Evolutionary conservation across 2,329 filamentous ascomycete species (phyloP), one percentile per base, ranked within the genome.

Genomic region (Fusarium brevicatenulatum): DNA sequence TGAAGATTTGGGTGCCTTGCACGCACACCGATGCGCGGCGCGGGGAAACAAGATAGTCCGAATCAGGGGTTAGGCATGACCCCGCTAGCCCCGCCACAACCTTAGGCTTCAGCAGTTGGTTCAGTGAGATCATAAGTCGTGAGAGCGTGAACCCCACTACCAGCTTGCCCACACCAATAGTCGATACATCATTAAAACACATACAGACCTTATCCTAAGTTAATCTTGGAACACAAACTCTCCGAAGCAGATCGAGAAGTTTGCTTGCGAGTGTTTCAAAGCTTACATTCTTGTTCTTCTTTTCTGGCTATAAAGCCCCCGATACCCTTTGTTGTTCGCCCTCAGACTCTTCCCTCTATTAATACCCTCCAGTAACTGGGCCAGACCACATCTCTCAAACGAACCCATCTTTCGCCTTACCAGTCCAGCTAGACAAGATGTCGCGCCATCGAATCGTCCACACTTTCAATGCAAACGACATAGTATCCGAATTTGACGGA

Each of bases 401-500:
- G 54, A 19, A 42, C 23, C 21, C 23, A 46, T 44, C 36, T 42
- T 66, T 56, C 34, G 25, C 49, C 37, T 42, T 18, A 53, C 37
- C 63, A 43, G 34, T n/a, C 18, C 36, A 37, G 16, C 28, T n/a
- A 28, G 8, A 56, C 62, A 70, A 57, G 12, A 78, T 78, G 76
- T 78, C 76, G 28, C 76, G 76, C 13, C 76, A 78, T 53, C 65
- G 76, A 46, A 77, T 78, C 47, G 76, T 78, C 40, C 75, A 78
- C 63, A 84, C 87, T 60, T 88, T 86, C 76, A 82, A 87, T 70
- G 83, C 87, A 21, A 86, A 86, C 58, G 79, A 82, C 30, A 75
- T 82, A 39, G 80, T 88, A 61, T 83, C 87, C 63, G 85, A 88
- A 68, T 88, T 83, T 62, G 86, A 89, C 28, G 83, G 78, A 4